These are phyloP conservation scores for Coffea eugenioides DNA, from an alignment of 257 asterid species.

Conservation along the genomic window DNA sequence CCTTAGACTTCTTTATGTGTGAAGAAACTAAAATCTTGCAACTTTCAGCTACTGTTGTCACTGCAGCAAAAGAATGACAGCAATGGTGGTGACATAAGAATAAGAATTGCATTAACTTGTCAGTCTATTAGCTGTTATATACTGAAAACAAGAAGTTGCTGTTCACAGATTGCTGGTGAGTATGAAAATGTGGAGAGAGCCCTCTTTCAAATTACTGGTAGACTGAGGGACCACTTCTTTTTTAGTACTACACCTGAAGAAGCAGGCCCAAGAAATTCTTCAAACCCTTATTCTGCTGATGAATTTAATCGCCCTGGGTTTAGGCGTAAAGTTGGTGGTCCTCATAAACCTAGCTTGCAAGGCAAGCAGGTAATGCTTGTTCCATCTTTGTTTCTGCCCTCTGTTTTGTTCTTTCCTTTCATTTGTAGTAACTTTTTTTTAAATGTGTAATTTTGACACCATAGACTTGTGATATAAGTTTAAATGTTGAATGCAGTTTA, in stretches of 20 bases:
- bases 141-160: constrained; percentile 13
- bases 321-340: constrained; percentile 26
- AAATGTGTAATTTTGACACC: neutral
- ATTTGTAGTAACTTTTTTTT: neutral
- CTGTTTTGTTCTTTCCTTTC: neutral
- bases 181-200: constrained; percentile 52
- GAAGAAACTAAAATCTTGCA: neutral
- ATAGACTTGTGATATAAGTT: neutral
- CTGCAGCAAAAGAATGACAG: neutral
- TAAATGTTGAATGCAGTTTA: constrained; percentile 23
- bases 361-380: constrained; percentile 27
- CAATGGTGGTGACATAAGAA: neutral
- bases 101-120: neutral
- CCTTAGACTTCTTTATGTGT: neutral
- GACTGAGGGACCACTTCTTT: constrained; percentile 45
- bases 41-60: neutral
- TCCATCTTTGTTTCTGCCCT: constrained; percentile 6
- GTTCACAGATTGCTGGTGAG: constrained; percentile 46
- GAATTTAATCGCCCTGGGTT: constrained; percentile 37
- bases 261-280: constrained; percentile 16
- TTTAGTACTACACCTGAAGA: constrained; percentile 27
- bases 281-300: constrained; percentile 29
- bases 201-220: constrained; percentile 57
- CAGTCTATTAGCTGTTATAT: neutral
- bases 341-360: constrained; percentile 21